phyloP scores from a whole-genome alignment of 345 rosid species.

The Anacardium occidentale region DNA sequence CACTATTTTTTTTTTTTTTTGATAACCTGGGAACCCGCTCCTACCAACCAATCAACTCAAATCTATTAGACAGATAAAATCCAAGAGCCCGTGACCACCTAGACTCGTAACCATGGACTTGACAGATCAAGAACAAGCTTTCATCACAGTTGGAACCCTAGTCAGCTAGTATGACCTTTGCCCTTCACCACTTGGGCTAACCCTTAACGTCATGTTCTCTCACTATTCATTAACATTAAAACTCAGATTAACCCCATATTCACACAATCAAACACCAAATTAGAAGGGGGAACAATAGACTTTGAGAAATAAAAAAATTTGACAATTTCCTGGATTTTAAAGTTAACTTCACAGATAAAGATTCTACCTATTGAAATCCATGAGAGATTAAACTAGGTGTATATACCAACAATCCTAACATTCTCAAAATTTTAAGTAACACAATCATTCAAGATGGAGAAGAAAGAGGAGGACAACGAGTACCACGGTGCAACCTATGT shows the following conservation, averaged over 20 bases:
- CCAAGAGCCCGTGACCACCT: no score
- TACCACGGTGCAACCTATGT: background rate
- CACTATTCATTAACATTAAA: constrained; percentile 4
- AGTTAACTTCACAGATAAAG: background rate
- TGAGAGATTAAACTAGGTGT: background rate
- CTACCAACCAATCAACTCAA: no score
- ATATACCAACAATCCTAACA: background rate
- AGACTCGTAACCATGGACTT: no score
- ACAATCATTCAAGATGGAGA: background rate
- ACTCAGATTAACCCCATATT: background rate
- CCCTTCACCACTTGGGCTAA: no score
- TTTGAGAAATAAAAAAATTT: background rate
- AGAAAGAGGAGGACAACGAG: background rate
- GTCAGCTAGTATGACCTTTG: no score
- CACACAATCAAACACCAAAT: background rate
- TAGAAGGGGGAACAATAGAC: background rate
- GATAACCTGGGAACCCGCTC: no score
- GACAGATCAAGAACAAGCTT: no score
- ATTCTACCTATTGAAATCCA: background rate
- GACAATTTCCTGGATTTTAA: background rate
- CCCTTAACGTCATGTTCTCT: no score
- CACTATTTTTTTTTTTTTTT: no score
- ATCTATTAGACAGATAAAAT: no score
- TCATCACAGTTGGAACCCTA: no score
- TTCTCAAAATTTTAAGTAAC: background rate